Evolutionary conservation across 2,329 filamentous ascomycete species (phyloP).

Genomic region (Claviceps digitariae): DNA sequence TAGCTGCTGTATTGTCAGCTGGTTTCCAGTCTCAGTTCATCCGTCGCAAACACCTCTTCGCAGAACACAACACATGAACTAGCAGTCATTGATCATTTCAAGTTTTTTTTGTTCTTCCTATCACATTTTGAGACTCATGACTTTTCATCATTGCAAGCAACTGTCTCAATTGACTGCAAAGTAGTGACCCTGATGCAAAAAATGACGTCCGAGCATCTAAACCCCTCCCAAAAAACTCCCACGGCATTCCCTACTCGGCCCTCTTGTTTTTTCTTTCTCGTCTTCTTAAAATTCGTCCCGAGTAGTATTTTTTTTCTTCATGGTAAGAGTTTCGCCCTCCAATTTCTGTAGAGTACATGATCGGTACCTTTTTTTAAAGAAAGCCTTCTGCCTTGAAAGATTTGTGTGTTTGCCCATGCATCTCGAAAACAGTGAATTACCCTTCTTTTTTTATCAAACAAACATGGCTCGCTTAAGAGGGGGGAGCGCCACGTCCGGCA

Average conservation of each 20-base stretch:
- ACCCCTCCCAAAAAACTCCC: conserved; percentile 27
- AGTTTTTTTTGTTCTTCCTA: neutral
- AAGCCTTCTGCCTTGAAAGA: neutral
- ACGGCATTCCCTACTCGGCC: conserved; percentile 27
- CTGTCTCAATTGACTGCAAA: conserved; percentile 22
- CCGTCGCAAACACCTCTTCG: no score
- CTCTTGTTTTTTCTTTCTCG: conserved; percentile 6
- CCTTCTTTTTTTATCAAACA: conserved; percentile 16
- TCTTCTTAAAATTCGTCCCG: conserved; percentile 4
- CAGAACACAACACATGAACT: neutral
- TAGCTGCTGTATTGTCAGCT: no score
- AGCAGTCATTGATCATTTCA: neutral
- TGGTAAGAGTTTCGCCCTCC: conserved; percentile 24
- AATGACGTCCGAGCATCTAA: conserved; percentile 36
- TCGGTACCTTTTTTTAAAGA: conserved; percentile 16
- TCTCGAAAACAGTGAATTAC: conserved; percentile 27
- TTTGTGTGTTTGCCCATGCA: conserved; percentile 23
- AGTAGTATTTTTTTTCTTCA: conserved; percentile 20
- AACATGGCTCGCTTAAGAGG: conserved; percentile 40
- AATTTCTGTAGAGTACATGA: conserved; percentile 32
- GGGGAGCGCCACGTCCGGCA: conserved; percentile 67
- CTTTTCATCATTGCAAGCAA: conserved; percentile 11
- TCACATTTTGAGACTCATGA: conserved; percentile 1
- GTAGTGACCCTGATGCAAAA: conserved; percentile 31
- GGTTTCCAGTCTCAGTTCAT: no score